A percentile compares a stretch with the other conserved stretches of the same genome.
These are phyloP conservation scores for Symbiotaphrina buchneri DNA, from an alignment of 495 filamentous ascomycete genomes.

Conservation along the genomic window DNA sequence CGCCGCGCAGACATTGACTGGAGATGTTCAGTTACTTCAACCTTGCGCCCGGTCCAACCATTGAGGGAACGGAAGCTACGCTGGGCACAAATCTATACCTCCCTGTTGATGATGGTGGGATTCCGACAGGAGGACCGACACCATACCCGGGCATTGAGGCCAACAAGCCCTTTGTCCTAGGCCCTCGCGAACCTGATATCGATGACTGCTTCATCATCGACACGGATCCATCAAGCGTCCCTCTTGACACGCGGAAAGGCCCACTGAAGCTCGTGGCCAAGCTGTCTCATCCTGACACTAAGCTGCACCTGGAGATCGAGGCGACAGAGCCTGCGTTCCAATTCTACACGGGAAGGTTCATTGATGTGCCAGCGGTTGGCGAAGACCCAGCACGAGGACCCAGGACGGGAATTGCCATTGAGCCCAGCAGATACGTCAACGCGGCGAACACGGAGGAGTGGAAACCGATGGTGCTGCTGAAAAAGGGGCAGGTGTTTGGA, in stretches of 20 bases:
- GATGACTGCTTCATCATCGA: conserved; percentile 82
- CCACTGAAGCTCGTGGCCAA: conserved; percentile 39
- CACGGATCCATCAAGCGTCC: conserved; percentile 31
- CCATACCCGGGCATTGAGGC: conserved; percentile 36
- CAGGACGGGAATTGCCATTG: conserved; percentile 67
- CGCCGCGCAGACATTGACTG: not conserved
- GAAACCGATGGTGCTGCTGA: conserved; percentile 51
- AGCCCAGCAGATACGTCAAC: conserved; percentile 80
- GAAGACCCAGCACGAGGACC: conserved; percentile 36
- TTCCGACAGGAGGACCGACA: conserved; percentile 27
- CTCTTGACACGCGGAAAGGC: conserved; percentile 50
- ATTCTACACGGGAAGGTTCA: conserved; percentile 78
- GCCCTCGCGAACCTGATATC: conserved; percentile 41
- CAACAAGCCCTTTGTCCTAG: conserved; percentile 44
- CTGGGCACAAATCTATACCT: conserved; percentile 53
- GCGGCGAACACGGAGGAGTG: conserved; percentile 61
- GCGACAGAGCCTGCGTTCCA: conserved; percentile 93
- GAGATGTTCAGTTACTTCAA: conserved; percentile 66
- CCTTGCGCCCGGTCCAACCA: conserved; percentile 38
- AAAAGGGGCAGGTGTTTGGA: conserved; percentile 62
- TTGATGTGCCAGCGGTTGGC: conserved; percentile 49
- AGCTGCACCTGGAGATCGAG: conserved; percentile 59
- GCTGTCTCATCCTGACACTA: conserved; percentile 45
- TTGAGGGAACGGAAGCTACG: conserved; percentile 53
- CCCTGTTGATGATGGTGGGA: conserved; percentile 43